phyloP scores from a whole-genome alignment of 2,329 filamentous ascomycete genomes.

The Exophiala calicioides region DNA sequence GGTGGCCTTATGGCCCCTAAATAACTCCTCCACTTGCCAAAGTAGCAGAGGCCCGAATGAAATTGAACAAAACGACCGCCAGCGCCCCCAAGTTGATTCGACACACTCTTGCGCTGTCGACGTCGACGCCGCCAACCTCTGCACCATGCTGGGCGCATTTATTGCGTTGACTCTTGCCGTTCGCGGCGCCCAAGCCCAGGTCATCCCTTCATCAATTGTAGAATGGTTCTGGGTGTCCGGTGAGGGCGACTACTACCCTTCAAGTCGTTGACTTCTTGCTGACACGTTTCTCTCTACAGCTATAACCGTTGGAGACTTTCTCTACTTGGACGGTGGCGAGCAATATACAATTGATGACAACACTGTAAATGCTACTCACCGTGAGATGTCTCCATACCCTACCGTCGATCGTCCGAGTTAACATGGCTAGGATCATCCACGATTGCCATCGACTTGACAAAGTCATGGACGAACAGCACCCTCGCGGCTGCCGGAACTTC shows the following conservation, averaged over 20 bases:
- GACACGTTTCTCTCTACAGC: slow-evolving; percentile 9
- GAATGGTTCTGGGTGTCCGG: slow-evolving; percentile 19
- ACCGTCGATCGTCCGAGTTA: background rate
- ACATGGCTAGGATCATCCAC: slow-evolving; percentile 12
- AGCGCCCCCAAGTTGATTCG: too few species aligned
- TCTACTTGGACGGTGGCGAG: slow-evolving; percentile 22
- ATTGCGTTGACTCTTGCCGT: slow-evolving; percentile 9
- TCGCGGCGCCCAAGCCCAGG: background rate
- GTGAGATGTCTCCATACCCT: background rate
- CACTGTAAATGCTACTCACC: background rate
- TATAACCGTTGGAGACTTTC: slow-evolving; percentile 7
- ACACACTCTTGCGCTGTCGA: too few species aligned
- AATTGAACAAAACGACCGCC: too few species aligned
- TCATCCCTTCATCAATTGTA: slow-evolving; percentile 1
- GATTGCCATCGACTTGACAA: slow-evolving; percentile 16
- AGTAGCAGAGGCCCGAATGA: too few species aligned
- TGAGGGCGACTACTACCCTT: background rate
- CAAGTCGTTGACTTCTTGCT: background rate
- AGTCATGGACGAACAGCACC: slow-evolving; percentile 23
- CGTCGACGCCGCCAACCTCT: background rate
- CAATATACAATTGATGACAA: slow-evolving; percentile 6
- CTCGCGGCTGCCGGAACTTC: slow-evolving; percentile 1
- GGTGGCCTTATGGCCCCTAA: too few species aligned
- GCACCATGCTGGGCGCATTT: slow-evolving; percentile 9
- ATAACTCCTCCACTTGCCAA: too few species aligned